Base-by-base conservation (phyloP, 257 asterid genomes). In the Nicotiana tabacum region DNA sequence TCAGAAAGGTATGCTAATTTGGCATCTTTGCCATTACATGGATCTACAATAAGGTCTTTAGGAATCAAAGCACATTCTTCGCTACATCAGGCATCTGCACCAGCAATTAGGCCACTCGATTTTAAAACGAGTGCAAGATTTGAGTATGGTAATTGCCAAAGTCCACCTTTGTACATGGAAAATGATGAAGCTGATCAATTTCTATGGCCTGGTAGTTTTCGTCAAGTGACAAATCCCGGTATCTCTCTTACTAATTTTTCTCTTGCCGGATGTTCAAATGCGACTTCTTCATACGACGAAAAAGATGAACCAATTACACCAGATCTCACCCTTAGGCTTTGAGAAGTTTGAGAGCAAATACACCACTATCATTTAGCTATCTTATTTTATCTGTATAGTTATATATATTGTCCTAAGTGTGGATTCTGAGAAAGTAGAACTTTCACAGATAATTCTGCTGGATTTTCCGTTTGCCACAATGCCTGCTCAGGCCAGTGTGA, bases 151-250 rank as follows among this genome's bases (percentile, higher is more conserved):
- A 84, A 62, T 62, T 16, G 78, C 77, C 68, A 85, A 33, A 72
- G 87, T 81, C 91, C 84, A 83, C 90, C 92, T 11, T 33, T 90
- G 32, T 90, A 62, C 80, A 57, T 88, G 87, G 91, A 82, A 77
- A 85, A 82, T 48, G 86, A 86, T 69, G 88, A 83, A 24, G 65
- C 82, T 3, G 87, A 85, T 51, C 64, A 29, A n/a, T 69, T 87
- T 3, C 37, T 88, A 57, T 92, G 96, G 96, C 94, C 92, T 11
- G 92, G 96, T 2, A 90, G 96, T 58, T 90, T 91, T 64, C 90
- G 87, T 55, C 88, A 83, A 48, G 89, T 66, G 29, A 79, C 83
- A 32, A 84, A 77, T 82, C 83, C 57, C 33, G 8, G 53, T 72
- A 21, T 66, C 48, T 65, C 86, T 81, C 86, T 60, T 69, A 82